Percentiles rank a stretch among this genome's conserved stretches.
Conservation (phyloP, 2,329 filamentous ascomycete genomes). For the Stachybotrys echinatus region DNA sequence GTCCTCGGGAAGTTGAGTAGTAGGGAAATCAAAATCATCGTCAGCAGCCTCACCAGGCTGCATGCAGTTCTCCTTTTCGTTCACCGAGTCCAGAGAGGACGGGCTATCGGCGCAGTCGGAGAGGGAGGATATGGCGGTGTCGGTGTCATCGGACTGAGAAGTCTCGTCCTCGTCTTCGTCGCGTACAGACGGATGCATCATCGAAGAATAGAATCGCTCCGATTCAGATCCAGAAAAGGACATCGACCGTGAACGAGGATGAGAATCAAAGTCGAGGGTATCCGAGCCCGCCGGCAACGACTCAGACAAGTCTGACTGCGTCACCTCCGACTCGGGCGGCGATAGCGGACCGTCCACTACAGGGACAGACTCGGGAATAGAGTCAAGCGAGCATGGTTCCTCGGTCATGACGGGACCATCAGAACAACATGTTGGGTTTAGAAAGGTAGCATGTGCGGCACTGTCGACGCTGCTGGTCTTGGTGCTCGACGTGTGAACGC, state of each 20-base stretch:
- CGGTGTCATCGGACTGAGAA: slow-evolving; percentile 39
- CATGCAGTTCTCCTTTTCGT: slow-evolving; percentile 22
- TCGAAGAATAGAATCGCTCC: slow-evolving; percentile 28
- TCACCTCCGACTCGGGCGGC: slow-evolving; percentile 46
- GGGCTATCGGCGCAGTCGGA: slow-evolving; percentile 39
- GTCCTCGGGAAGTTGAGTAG: slow-evolving; percentile 34
- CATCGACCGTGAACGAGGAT: slow-evolving; percentile 40
- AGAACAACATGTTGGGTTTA: slow-evolving; percentile 30
- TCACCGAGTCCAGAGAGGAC: slow-evolving; percentile 24
- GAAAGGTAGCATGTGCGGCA: slow-evolving; percentile 31
- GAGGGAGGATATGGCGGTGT: slow-evolving; percentile 37
- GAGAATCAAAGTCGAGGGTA: slow-evolving; percentile 26
- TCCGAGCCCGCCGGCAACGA: slow-evolving; percentile 29
- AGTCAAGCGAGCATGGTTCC: slow-evolving; percentile 31
- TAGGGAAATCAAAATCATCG: slow-evolving; percentile 29
- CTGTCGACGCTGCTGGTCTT: slow-evolving; percentile 33
- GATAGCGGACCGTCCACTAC: slow-evolving; percentile 21
- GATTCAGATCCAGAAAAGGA: slow-evolving; percentile 49
- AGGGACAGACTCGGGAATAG: slow-evolving; percentile 8
- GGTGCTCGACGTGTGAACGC: slow-evolving; percentile 29
- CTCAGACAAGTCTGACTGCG: slow-evolving; percentile 37
- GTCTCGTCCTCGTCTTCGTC: slow-evolving; percentile 38
- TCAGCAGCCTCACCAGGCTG: slow-evolving; percentile 24
- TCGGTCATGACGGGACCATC: slow-evolving; percentile 35
- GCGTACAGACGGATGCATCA: slow-evolving; percentile 20